Evolutionary conservation across 441 rosid genomes (phyloP).

Genomic region (Aleurites moluccanus): DNA sequence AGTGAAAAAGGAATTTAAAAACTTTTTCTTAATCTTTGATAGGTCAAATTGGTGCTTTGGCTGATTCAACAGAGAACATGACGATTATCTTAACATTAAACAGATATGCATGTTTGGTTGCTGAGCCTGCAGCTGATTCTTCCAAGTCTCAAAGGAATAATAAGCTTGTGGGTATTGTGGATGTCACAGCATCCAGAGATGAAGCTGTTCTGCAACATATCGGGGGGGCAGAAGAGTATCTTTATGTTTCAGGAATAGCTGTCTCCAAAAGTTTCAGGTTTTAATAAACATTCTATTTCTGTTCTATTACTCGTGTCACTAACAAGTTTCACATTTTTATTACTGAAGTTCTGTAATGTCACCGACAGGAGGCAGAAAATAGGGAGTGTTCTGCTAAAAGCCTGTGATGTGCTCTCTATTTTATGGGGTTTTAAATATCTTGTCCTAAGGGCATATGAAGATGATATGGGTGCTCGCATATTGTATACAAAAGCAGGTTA

Average conservation of each 20-base stretch:
- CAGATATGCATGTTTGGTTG: constrained; percentile 86
- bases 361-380: constrained; percentile 64
- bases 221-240: constrained; percentile 59
- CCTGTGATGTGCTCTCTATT: constrained; percentile 56
- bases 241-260: constrained; percentile 82
- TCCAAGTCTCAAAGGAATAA: constrained; percentile 9
- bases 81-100: constrained; percentile 13
- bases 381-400: constrained; percentile 64
- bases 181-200: constrained; percentile 62
- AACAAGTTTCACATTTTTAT: too few species aligned
- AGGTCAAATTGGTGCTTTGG: constrained; percentile 18
- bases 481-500: too few species aligned
- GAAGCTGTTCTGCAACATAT: constrained; percentile 50
- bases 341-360: neutral
- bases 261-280: constrained; percentile 62
- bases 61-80: constrained; percentile 14
- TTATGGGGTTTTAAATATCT: constrained; percentile 62
- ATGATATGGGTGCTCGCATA: too few species aligned
- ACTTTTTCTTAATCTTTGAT: constrained; percentile 9
- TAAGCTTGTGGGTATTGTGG: constrained; percentile 77
- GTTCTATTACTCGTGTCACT: neutral
- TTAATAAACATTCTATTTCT: neutral
- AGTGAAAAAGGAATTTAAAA: too few species aligned
- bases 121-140: constrained; percentile 43
- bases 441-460: constrained; percentile 74